A percentile compares a stretch with the other conserved stretches of the same genome.
These are phyloP conservation scores for Kluyveromyces starmeri DNA, from an alignment of 805 yeast species.

Conservation along the genomic window DNA sequence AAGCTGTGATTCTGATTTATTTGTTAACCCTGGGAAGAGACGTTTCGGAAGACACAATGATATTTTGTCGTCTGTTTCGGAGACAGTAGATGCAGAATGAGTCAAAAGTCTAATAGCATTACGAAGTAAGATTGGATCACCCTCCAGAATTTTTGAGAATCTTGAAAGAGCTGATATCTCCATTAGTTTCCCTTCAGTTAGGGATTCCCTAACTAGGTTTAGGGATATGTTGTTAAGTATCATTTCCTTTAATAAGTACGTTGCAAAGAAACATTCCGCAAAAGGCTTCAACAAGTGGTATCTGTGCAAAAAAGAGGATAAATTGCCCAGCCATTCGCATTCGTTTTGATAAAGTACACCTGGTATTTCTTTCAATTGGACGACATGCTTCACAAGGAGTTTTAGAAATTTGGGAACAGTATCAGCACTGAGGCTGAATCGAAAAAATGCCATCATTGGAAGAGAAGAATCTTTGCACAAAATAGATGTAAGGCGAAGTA, in stretches of 20 bases:
- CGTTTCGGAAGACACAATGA: background rate
- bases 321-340: too few species aligned
- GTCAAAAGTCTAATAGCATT: background rate
- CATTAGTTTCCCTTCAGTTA: background rate
- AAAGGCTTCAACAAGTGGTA: constrained; percentile 1
- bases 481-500: too few species aligned
- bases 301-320: too few species aligned
- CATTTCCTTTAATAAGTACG: background rate
- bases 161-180: background rate
- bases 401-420: too few species aligned
- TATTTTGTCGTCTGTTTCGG: too few species aligned
- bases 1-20: background rate
- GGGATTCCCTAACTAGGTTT: background rate
- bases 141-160: background rate
- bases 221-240: background rate
- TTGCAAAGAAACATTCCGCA: background rate
- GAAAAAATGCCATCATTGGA: too few species aligned
- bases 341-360: too few species aligned
- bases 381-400: background rate
- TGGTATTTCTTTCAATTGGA: background rate
- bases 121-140: background rate
- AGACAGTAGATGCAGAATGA: background rate
- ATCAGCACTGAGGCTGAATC: too few species aligned
- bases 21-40: background rate
- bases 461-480: too few species aligned